Evolutionary conservation across 2,329 filamentous ascomycete genomes (phyloP), one percentile per base, ranked within the genome.

Genomic region (Penicillium freii): DNA sequence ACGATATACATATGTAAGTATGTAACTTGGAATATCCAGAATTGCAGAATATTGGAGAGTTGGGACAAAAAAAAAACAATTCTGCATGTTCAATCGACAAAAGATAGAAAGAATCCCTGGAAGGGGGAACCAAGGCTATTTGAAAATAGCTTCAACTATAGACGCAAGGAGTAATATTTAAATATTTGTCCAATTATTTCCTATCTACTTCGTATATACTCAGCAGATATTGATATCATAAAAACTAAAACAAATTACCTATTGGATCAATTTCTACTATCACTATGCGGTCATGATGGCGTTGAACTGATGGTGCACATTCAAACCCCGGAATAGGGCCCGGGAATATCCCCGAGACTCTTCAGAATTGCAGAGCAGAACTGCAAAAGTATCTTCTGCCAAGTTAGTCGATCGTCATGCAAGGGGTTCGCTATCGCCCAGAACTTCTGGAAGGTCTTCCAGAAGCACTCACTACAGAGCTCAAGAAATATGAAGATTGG

Each of bases 401-500:
- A 45, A 52, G 21, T n/a, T 17, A 15, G 10, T 54, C 27, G 5
- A 46, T 34, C 34, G 57, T 47, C 39, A 59, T 64, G 61, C 49
- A 59, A 34, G 50, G 31, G 3, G 49, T 66, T 47, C 62, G 53
- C n/a, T 58, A 64, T 44, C 59, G 56, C 4, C 55, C 58, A 54
- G 62, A 66, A 43, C 54, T 62, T 7, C 25, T 67, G n/a, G 38
- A 56, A 10, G 61, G 57, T 31, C 46, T 93, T 71, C 89, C 91
- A 62, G 86, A 88, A 75, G 85, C 90, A 74, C 84, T 94, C 61
- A 77, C 87, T 70, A 71, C 78, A 50, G 87, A 95, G 78, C 89
- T 96, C 69, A 85, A 88, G 72, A 80, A 82, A 60, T 81, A 96
- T 21, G 91, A 96, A 78, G 82, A 90, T 60, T 78, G 87, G 59